phyloP scores from a whole-genome alignment of 495 filamentous ascomycete species.

The Xylaria intraflava region DNA sequence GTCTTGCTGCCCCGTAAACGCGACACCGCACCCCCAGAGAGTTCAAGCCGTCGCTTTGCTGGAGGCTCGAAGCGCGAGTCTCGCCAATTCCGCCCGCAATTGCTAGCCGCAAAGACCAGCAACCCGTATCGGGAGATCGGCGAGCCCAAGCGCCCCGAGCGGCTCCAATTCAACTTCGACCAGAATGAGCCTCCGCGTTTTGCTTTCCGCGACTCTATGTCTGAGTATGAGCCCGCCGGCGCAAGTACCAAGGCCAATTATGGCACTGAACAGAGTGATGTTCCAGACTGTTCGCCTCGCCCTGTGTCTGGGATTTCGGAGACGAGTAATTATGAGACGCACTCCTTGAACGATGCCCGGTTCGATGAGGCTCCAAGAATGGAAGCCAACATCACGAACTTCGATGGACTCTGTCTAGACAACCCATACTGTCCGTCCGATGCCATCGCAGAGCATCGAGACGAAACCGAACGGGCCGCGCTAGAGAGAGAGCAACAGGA shows the following conservation, averaged over 20 bases:
- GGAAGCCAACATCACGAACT: background rate
- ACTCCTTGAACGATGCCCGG: background rate
- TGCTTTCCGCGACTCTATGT: conserved; percentile 21
- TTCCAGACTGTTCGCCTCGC: background rate
- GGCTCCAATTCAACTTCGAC: conserved; percentile 5
- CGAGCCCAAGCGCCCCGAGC: conserved; percentile 1
- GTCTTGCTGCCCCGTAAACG: conserved; percentile 17
- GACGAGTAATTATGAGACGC: background rate
- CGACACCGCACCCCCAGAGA: conserved; percentile 22
- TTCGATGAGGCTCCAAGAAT: background rate
- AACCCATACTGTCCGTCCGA: background rate
- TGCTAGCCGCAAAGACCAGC: conserved; percentile 18
- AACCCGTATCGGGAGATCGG: conserved; percentile 19
- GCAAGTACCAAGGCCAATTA: background rate
- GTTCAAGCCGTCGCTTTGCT: conserved; percentile 19
- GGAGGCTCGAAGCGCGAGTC: conserved; percentile 4
- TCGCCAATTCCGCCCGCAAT: conserved; percentile 10
- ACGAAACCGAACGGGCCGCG: too few species aligned
- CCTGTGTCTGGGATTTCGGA: background rate
- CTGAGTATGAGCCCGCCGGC: conserved; percentile 6
- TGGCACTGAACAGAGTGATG: background rate
- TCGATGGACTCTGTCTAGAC: background rate
- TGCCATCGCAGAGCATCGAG: background rate
- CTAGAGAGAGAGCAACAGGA: background rate
- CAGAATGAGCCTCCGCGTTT: conserved; percentile 13